Conservation (phyloP, 78 protist genomes). For the Dictyostelium citrinum region DNA sequence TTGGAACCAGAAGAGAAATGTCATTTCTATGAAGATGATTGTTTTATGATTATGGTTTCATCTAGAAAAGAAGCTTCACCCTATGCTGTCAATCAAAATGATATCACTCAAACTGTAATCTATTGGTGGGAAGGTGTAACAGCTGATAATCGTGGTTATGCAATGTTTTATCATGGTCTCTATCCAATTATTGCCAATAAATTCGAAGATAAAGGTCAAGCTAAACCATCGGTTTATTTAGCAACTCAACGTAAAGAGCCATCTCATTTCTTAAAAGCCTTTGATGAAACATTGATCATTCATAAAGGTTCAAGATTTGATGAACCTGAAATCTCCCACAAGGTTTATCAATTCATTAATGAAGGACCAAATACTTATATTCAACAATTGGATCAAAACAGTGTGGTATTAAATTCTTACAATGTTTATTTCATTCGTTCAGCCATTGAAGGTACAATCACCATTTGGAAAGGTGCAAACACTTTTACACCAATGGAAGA, state of each 20-base stretch:
- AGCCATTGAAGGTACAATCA: neutral
- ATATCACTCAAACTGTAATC: neutral
- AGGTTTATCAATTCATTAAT: constrained; percentile 14
- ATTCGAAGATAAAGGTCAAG: constrained; percentile 52
- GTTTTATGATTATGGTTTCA: constrained; percentile 29
- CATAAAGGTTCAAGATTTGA: constrained; percentile 59
- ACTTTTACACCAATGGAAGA: constrained; percentile 12
- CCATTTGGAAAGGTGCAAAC: constrained; percentile 26
- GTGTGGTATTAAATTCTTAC: neutral
- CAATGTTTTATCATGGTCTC: constrained; percentile 33
- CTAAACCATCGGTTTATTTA: neutral
- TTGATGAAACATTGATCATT: constrained; percentile 9
- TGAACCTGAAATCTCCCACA: constrained; percentile 31
- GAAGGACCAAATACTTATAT: constrained; percentile 1
- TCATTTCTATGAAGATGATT: constrained; percentile 27
- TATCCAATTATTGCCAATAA: constrained; percentile 50
- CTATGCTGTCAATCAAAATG: neutral
- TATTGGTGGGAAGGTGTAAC: constrained; percentile 74
- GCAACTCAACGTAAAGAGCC: constrained; percentile 49
- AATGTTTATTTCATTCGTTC: constrained; percentile 5
- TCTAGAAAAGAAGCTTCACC: neutral
- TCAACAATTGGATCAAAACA: constrained; percentile 49
- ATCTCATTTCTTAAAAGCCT: constrained; percentile 1
- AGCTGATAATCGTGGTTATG: constrained; percentile 39
- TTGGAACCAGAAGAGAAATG: constrained; percentile 1